Evolutionary conservation across 1,284 basidiomycete genomes (phyloP), one percentile per base, ranked within the genome.

Genomic region (Trichosporon coremiiforme): DNA sequence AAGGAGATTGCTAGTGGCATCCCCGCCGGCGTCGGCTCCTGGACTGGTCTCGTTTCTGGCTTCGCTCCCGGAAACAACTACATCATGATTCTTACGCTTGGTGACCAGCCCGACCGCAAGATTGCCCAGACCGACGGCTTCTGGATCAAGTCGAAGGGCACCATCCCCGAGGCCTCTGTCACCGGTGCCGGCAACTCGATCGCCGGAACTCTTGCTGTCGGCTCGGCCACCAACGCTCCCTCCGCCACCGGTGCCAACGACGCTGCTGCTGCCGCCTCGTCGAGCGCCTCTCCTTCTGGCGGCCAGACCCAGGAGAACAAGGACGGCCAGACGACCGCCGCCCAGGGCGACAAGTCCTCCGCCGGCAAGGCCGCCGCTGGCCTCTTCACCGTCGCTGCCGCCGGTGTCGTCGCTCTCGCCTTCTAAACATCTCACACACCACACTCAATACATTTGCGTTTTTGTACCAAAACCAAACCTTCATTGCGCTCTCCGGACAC

Each of bases 341-440:
- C 79, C 66, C 41, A 45, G 41, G 41, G 41, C 17, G 65, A 75
- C 67, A 71, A 65, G n/a, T 77, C 76, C 60, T 66, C 75, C 7
- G 36, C 64, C 45, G 73, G 70, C 64, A 77, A 76, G 77, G 79
- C 55, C 64, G 79, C 64, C 64, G 64, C 53, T 45, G 45, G 69
- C 68, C 38, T 66, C 8, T 64, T 64, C 66, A 69, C 74, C 20
- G 76, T 66, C 25, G 57, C 57, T 33, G 69, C 71, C 35, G 76
- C 78, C 67, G 80, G 76, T 65, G 66, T 73, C 31, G 64, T 70
- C 38, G 67, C 76, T 69, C 41, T 55, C 29, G 64, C 50, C n/a
- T 65, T 68, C 67, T 68, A 68, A 60, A 36, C 38, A 33, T 33
- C 57, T 33, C 57, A 31, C 15, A 17, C n/a, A 17, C 29, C 55